Evolutionary conservation across 2,329 filamentous ascomycete species (phyloP).

Genomic region (Xylaria sp.): DNA sequence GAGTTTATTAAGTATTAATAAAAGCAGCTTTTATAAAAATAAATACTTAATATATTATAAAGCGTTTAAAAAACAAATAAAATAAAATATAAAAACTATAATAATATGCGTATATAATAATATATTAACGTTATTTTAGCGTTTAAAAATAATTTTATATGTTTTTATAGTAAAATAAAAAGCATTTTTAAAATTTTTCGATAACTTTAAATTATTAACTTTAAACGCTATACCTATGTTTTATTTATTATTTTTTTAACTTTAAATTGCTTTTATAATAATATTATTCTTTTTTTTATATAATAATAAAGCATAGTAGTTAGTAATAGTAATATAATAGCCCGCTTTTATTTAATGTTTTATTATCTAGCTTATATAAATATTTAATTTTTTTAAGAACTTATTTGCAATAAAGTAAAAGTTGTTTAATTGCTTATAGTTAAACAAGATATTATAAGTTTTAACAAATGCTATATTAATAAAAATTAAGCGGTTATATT

Average conservation of each 20-base stretch:
- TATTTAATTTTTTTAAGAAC: background rate
- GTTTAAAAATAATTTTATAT: background rate
- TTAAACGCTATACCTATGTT: background rate
- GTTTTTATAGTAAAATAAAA: background rate
- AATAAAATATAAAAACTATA: background rate
- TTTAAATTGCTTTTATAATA: conserved; percentile 1
- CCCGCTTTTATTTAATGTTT: background rate
- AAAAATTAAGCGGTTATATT: background rate
- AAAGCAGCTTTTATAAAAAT: background rate
- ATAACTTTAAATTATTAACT: background rate
- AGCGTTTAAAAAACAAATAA: background rate
- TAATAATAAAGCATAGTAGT: background rate
- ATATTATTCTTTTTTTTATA: background rate
- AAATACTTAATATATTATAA: background rate
- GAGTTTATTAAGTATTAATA: background rate
- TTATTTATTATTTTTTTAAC: background rate
- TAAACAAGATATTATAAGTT: background rate
- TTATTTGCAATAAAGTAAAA: background rate
- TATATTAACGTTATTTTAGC: background rate
- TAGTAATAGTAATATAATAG: background rate
- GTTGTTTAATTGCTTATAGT: background rate
- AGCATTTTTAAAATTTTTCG: background rate
- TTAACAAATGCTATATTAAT: conserved; percentile 1
- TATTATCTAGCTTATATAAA: background rate
- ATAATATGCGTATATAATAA: background rate